Conservation (phyloP, 164 flowering plant species). For the Umbilicus rupestris region DNA sequence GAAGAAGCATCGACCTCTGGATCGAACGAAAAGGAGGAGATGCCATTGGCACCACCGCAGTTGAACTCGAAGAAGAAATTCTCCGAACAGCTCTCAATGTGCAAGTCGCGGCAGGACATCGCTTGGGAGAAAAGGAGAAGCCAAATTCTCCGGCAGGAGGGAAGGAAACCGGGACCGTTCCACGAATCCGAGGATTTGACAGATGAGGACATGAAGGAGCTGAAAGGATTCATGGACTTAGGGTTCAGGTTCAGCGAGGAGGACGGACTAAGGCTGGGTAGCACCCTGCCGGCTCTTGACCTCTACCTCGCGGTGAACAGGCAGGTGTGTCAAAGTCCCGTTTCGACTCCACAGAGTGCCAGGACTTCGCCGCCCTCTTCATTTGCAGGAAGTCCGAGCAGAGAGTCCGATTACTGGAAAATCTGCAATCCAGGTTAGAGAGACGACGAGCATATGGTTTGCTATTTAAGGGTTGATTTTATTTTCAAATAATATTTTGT, state of each 20-base stretch:
- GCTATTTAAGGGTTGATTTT: no score
- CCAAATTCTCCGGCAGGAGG: conserved; percentile 34
- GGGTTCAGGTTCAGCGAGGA: conserved; percentile 9
- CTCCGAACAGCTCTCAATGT: conserved; percentile 68
- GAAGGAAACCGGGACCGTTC: conserved; percentile 17
- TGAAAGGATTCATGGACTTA: conserved; percentile 7
- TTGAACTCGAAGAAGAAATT: conserved; percentile 27
- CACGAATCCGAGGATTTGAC: conserved; percentile 32
- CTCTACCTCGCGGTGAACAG: conserved; percentile 5
- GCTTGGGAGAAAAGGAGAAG: conserved; percentile 85
- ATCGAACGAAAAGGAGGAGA: conserved; percentile 25
- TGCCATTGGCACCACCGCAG: conserved; percentile 29
- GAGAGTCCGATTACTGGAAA: conserved; percentile 8
- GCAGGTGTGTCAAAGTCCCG: conserved; percentile 3
- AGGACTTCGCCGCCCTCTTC: not conserved
- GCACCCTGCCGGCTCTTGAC: conserved; percentile 6
- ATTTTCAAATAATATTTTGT: no score
- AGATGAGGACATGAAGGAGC: conserved; percentile 32
- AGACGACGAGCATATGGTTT: no score
- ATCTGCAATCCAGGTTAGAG: conserved; percentile 8
- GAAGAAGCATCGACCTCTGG: not conserved
- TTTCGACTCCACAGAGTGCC: conserved; percentile 2
- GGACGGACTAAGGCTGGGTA: not conserved
- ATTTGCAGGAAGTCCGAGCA: not conserved
- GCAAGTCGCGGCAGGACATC: conserved; percentile 49